phyloP scores from a whole-genome alignment of 345 rosid genomes.

The Rhodamnia rubescens region DNA sequence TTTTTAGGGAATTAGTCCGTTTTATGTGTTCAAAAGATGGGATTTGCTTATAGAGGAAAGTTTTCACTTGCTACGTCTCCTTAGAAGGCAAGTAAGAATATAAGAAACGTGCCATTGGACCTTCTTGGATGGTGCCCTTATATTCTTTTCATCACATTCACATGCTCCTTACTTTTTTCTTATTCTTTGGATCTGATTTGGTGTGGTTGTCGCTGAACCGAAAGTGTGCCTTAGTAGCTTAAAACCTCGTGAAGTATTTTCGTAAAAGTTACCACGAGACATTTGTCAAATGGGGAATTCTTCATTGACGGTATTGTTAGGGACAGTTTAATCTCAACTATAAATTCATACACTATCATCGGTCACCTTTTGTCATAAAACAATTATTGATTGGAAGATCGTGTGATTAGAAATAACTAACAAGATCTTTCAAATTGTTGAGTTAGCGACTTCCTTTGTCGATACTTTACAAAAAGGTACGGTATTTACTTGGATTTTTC shows the following conservation, averaged over 20 bases:
- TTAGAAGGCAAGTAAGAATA: neutral
- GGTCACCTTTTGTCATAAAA: too few species aligned
- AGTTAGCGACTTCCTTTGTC: too few species aligned
- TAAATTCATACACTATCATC: too few species aligned
- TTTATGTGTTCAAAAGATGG: neutral
- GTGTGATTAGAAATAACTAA: too few species aligned
- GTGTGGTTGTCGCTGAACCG: neutral
- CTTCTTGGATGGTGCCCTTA: neutral
- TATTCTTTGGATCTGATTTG: neutral
- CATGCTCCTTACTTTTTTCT: slow-evolving; percentile 3
- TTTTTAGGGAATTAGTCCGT: too few species aligned
- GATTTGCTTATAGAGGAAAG: neutral
- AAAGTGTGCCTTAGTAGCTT: neutral
- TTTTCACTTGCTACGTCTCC: neutral
- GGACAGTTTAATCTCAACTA: too few species aligned
- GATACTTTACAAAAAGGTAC: neutral
- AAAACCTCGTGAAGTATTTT: neutral
- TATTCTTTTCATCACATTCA: slow-evolving; percentile 8
- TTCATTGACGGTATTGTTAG: too few species aligned
- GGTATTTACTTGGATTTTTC: neutral
- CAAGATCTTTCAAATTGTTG: too few species aligned
- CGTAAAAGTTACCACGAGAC: neutral
- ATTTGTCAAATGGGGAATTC: neutral
- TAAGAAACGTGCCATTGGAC: neutral
- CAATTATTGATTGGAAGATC: too few species aligned